Evolutionary conservation across 192 early-diverging fungal species (phyloP), one percentile per base, ranked within the genome.

Genomic region (Linnemannia zychae): DNA sequence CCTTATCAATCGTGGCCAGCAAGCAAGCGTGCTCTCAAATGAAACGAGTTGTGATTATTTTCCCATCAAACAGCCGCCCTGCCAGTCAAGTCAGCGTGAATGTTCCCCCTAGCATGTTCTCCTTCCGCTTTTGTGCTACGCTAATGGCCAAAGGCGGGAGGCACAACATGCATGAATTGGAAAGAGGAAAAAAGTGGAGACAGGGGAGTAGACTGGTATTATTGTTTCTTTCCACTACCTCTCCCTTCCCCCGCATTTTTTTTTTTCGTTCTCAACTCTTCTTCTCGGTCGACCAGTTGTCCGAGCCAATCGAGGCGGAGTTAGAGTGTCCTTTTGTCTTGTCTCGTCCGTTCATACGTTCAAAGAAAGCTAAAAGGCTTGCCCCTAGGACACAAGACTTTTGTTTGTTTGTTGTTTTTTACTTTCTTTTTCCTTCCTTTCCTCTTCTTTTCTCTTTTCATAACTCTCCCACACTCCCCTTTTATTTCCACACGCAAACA

Each of bases 231-330:
- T 24, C 20, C 53, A 20, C 7, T 44, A 12, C 9, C 40, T 31
- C 24, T 33, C n/a, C n/a, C 66, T 46, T 71, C 24, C 80, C 80
- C 80, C 80, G 80, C 80, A 81, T 66, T 81, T 81, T 74, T 40
- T 24, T 24, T n/a, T n/a, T n/a, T n/a, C n/a, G n/a, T n/a, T n/a
- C n/a, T n/a, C n/a, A n/a, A n/a, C n/a, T 7, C 17, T 33, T 36
- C 18, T 49, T 57, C 63, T 65, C 72, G 63, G 74, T 57, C 57
- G n/a, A 31, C 53, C 53, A 60, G 0, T 63, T 63, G 48, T 50
- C 67, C 67, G 67, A 36, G 33, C 33, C 36, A 67, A 38, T 67
- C 34, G 66, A 69, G 66, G 18, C 66, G 36, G 67, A 46, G 40
- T 22, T 44, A n/a, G 40, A 44, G 40, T 44, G n/a, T n/a, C n/a